Conservation (phyloP, 257 asterid species). For the Scutellaria galericulata region DNA sequence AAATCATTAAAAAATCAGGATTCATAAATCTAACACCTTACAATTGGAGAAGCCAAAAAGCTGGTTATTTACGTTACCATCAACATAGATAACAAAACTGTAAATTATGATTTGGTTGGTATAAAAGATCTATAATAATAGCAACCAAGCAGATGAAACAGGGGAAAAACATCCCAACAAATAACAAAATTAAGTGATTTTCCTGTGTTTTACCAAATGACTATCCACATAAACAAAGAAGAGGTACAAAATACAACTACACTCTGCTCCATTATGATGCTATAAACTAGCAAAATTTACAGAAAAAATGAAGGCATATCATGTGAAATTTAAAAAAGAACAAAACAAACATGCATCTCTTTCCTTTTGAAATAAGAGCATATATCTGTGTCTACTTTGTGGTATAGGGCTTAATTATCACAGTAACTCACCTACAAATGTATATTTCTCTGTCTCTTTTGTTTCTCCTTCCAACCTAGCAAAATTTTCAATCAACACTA, state of each 20-base stretch:
- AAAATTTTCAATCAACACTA: conserved; percentile 38
- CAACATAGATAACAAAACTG: too few relatives aligned
- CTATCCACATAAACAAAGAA: conserved; percentile 2
- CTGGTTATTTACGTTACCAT: too few relatives aligned
- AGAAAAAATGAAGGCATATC: not conserved
- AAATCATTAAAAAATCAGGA: too few relatives aligned
- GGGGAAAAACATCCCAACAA: too few relatives aligned
- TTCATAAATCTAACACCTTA: too few relatives aligned
- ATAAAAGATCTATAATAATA: too few relatives aligned
- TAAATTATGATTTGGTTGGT: too few relatives aligned
- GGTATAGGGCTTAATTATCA: conserved; percentile 18
- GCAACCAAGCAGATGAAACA: too few relatives aligned
- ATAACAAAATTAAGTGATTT: too few relatives aligned
- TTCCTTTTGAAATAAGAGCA: conserved; percentile 9
- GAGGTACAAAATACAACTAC: conserved; percentile 4
- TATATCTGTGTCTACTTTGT: conserved; percentile 24
- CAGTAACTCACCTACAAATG: conserved; percentile 39
- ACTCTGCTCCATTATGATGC: conserved; percentile 14
- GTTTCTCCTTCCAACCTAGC: conserved; percentile 28
- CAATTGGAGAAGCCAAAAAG: too few relatives aligned
- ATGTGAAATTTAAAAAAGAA: not conserved
- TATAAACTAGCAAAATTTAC: conserved; percentile 28
- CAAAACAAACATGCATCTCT: not conserved
- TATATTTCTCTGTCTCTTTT: conserved; percentile 28
- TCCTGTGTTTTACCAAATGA: not conserved